These are phyloP conservation scores for Allium sativum DNA, from an alignment of 106 monocot species.

Conservation along the genomic window DNA sequence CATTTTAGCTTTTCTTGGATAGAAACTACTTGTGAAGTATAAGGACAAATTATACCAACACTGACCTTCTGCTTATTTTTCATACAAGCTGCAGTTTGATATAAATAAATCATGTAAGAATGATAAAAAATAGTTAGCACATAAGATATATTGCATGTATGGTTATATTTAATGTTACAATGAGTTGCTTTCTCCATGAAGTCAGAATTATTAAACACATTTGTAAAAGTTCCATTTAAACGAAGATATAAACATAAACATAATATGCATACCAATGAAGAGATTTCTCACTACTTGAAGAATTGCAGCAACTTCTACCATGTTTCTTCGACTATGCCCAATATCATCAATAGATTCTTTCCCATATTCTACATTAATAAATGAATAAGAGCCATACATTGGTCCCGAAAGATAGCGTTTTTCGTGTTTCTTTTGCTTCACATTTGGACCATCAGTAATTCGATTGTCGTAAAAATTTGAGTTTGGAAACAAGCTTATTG, in stretches of 20 bases:
- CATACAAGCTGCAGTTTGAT: background rate
- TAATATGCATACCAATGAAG: slow-evolving; percentile 17
- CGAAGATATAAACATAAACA: background rate
- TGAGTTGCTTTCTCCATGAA: too few species aligned
- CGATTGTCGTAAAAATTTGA: slow-evolving; percentile 28
- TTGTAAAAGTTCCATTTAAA: background rate
- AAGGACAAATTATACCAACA: slow-evolving; percentile 37
- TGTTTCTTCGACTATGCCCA: slow-evolving; percentile 40
- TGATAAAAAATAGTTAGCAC: background rate
- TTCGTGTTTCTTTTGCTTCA: slow-evolving; percentile 3
- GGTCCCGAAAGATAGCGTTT: slow-evolving; percentile 9
- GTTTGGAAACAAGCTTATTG: slow-evolving; percentile 63
- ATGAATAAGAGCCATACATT: slow-evolving; percentile 29
- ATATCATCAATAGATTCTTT: slow-evolving; percentile 14
- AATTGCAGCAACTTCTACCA: slow-evolving; percentile 41
- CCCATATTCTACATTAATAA: slow-evolving; percentile 27
- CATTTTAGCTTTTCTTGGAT: slow-evolving; percentile 20
- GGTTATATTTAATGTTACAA: background rate
- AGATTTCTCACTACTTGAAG: slow-evolving; percentile 29
- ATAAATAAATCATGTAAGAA: background rate
- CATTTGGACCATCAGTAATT: slow-evolving; percentile 29
- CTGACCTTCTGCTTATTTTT: slow-evolving; percentile 13
- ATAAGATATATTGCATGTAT: background rate
- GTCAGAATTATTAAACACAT: background rate
- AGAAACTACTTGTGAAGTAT: slow-evolving; percentile 32